Base-by-base conservation (phyloP, 2,329 filamentous ascomycete genomes). In the Trichophyton verrucosum region DNA sequence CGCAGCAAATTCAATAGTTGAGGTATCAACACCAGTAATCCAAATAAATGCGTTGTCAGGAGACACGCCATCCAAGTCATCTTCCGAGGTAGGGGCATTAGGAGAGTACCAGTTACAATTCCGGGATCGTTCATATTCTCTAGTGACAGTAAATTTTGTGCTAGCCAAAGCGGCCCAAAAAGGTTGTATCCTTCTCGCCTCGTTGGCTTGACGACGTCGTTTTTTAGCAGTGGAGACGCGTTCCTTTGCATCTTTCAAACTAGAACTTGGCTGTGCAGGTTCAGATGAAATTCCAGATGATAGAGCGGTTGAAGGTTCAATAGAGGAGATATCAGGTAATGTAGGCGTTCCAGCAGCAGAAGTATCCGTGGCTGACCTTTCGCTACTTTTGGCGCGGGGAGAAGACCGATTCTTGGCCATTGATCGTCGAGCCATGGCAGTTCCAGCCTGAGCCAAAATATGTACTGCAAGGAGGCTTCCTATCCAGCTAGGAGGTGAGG, bases 91-190 rank as follows among this genome's bases (percentile, higher is more conserved):
- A 40, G 71, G 71, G 61, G 73, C 66, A 61, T 53, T 61, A 13
- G 63, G 58, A 9, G 65, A 55, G 33, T 62, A 66, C 65, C 65
- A 66, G 24, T 56, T 61, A 27, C 62, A 65, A 59, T 72, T 74
- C 66, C 82, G 77, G 75, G 88, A 92, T 71, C 95, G 83, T 75
- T 91, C 87, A 68, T 89, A 89, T 74, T 91, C 91, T 77, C 95
- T 94, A 70, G 95, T 86, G 76, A 96, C 90, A 68, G 94, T 92
- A 72, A 96, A 91, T 80, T 96, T 96, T 70, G 91, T 96, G 76
- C 90, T 96, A 58, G 91, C 91, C 67, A 96, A 82, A 56, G 91
- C 91, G 65, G 91, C 90, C 91, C 91, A 96, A 65, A 96, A 83
- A 57, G 91, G 91, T 76, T 96, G 91, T 70, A 90, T 86, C 72